These are phyloP conservation scores for Dryadomyces quercus-mongolicae DNA, from an alignment of 2,329 filamentous ascomycete genomes.

Conservation along the genomic window DNA sequence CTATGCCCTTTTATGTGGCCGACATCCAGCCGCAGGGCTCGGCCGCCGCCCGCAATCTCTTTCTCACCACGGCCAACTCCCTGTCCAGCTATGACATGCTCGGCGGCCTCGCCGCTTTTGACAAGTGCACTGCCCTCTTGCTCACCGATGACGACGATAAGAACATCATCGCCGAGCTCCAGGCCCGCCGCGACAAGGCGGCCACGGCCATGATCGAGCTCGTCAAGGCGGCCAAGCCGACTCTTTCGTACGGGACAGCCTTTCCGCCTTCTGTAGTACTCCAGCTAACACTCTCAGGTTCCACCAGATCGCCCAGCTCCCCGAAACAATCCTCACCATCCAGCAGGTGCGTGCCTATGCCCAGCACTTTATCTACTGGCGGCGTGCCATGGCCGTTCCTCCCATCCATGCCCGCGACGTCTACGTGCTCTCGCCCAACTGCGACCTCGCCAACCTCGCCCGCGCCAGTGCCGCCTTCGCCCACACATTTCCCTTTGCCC, in stretches of 20 bases:
- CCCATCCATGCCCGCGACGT: slow-evolving; percentile 81
- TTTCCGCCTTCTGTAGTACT: neutral
- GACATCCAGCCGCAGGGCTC: slow-evolving; percentile 60
- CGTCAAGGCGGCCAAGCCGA: slow-evolving; percentile 61
- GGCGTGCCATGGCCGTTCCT: slow-evolving; percentile 80
- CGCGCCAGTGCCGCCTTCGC: slow-evolving; percentile 62
- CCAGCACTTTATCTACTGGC: slow-evolving; percentile 92
- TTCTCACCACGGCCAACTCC: slow-evolving; percentile 78
- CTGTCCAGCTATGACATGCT: slow-evolving; percentile 56
- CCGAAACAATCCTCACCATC: slow-evolving; percentile 57
- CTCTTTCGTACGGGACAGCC: slow-evolving; percentile 45
- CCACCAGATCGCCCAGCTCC: slow-evolving; percentile 52
- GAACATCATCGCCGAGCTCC: slow-evolving; percentile 59
- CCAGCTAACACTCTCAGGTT: slow-evolving; percentile 23
- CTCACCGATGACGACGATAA: slow-evolving; percentile 76
- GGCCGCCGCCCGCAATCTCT: slow-evolving; percentile 55
- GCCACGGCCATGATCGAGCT: slow-evolving; percentile 72
- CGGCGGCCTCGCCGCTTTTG: slow-evolving; percentile 56
- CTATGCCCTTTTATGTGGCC: slow-evolving; percentile 55
- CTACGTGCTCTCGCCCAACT: slow-evolving; percentile 86
- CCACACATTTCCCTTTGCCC: slow-evolving; percentile 68
- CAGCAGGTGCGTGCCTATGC: slow-evolving; percentile 77
- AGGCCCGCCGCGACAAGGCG: slow-evolving; percentile 64
- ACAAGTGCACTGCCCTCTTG: slow-evolving; percentile 77
- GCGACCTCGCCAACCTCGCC: slow-evolving; percentile 60